Evolutionary conservation across 345 rosid species (phyloP).

Genomic region (Corchorus olitorius): DNA sequence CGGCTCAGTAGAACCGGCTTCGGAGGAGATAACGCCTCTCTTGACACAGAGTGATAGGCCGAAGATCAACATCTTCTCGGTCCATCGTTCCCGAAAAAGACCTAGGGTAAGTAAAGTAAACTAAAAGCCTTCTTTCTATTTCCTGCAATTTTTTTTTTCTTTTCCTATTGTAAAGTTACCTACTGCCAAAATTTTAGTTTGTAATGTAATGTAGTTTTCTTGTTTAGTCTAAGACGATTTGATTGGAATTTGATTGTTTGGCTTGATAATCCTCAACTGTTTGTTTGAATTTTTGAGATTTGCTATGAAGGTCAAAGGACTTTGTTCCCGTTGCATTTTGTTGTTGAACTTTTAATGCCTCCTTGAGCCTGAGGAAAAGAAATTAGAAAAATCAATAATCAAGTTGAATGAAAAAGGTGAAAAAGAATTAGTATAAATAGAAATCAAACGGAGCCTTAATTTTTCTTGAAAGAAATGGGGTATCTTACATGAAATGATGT

Average conservation of each 20-base stretch:
- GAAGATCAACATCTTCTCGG: slow-evolving; percentile 74
- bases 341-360: neutral
- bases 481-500: neutral
- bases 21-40: slow-evolving; percentile 74
- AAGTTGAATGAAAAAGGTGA: neutral
- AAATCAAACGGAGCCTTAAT: neutral
- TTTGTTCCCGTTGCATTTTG: neutral
- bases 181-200: slow-evolving; percentile 9
- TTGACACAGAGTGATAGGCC: slow-evolving; percentile 60
- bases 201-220: neutral
- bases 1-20: slow-evolving; percentile 23
- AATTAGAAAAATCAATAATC: neutral
- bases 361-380: neutral
- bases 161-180: neutral
- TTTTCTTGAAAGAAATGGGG: neutral
- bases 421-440: neutral
- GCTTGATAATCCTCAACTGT: neutral
- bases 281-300: neutral
- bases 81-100: slow-evolving; percentile 64
- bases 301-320: neutral
- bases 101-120: slow-evolving; percentile 51
- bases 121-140: neutral
- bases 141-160: neutral
- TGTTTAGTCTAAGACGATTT: neutral
- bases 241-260: neutral